Evolutionary conservation across 1,139 yeast species (phyloP), one percentile per base, ranked within the genome.

Genomic region (Debaryomyces singareniensis): DNA sequence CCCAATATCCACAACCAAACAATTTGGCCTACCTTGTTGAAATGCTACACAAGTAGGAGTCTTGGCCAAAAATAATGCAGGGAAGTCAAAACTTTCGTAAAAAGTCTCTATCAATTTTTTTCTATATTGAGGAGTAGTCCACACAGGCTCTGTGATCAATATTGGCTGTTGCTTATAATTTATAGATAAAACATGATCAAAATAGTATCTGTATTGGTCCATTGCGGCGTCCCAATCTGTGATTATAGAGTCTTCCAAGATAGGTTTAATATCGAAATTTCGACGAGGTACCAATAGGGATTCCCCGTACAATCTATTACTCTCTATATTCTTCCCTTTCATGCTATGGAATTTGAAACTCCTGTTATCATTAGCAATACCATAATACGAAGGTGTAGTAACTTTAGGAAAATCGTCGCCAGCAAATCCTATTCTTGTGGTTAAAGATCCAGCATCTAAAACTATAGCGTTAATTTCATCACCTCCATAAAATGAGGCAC

Each of bases 391-490:
- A 2, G 96, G 85, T 5, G 82, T 57, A 23, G 82, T 76, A 2
- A 80, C 62, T 40, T 82, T 77, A 5, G 98, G 98, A 36, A 78
- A 72, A 53, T 91, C 98, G 39, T 87, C 94, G 6, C 98, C 98
- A 4, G 97, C 94, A 53, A 76, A 89, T 2, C 98, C 98, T 15
- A 83, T 75, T 35, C 93, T 75, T 3, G 96, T 86, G 37, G 75
- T 64, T 41, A 68, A 75, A 7, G 96, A 79, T 15, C 98, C 97
- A 0, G 95, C 89, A 52, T 91, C 98, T 21, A 91, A 67, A 16
- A 91, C 95, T 5, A 91, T 68, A 22, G 98, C 96, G 39, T 86
- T 78, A 38, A 91, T 81, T 54, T 89, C 96, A 55, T 89, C 93
- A 35, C 73, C 73, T 23, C 71, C 73, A 35, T 66, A 67, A 9